A percentile compares a stretch with the other conserved stretches of the same genome.
phyloP scores from a whole-genome alignment of 2,329 filamentous ascomycete species.

The Neoarthrinium moseri region DNA sequence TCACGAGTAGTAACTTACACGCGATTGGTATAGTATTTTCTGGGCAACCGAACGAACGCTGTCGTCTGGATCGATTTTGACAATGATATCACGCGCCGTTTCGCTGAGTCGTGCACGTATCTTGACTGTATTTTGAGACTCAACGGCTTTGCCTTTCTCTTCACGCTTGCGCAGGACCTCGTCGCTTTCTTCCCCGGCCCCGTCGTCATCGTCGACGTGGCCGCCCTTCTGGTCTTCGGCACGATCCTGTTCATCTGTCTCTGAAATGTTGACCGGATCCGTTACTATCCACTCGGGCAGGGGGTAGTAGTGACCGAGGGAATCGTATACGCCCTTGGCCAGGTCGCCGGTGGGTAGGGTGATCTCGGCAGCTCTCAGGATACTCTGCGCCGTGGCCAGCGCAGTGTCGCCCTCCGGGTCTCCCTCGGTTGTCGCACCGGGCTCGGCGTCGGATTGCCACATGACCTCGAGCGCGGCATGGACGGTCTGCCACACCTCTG shows the following conservation, averaged over 20 bases:
- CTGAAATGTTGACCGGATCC: conserved; percentile 59
- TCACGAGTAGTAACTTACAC: conserved; percentile 58
- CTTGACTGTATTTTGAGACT: conserved; percentile 52
- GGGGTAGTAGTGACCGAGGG: conserved; percentile 67
- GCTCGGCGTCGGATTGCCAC: conserved; percentile 49
- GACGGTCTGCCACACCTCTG: conserved; percentile 80
- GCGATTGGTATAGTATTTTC: conserved; percentile 62
- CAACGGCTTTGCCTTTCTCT: conserved; percentile 59
- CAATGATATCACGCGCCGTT: conserved; percentile 59
- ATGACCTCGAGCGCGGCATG: conserved; percentile 66
- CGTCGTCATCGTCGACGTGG: conserved; percentile 25
- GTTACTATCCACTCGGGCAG: conserved; percentile 67
- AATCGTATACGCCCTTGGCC: conserved; percentile 70
- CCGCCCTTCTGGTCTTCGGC: conserved; percentile 25
- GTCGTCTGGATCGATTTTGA: conserved; percentile 59
- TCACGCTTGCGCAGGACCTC: conserved; percentile 43
- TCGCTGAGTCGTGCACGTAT: conserved; percentile 67
- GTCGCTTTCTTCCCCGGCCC: conserved; percentile 27
- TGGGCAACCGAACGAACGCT: conserved; percentile 62
- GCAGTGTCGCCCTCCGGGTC: conserved; percentile 35
- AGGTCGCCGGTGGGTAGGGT: conserved; percentile 73
- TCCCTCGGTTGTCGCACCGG: conserved; percentile 28
- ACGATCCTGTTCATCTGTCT: conserved; percentile 21
- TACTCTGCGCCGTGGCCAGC: conserved; percentile 71
- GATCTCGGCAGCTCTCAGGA: conserved; percentile 75